Evolutionary conservation across 1,284 basidiomycete species (phyloP).

Genomic region (Phellinidium pouzarii): DNA sequence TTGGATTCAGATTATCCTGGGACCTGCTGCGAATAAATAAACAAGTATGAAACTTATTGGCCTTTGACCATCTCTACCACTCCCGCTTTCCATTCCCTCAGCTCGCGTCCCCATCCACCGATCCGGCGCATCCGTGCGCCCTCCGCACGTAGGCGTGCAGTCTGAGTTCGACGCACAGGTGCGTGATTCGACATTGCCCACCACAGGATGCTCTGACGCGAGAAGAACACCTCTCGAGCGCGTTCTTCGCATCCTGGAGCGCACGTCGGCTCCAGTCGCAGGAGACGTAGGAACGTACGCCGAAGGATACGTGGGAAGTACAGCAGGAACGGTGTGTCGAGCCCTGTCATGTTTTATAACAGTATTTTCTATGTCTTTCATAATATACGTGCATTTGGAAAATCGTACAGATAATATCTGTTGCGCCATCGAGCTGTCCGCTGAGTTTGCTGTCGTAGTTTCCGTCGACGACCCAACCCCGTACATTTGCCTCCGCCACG

Average conservation of each 20-base stretch:
- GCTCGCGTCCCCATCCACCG: conserved; percentile 35
- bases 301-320: conserved; percentile 51
- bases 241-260: conserved; percentile 48
- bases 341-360: too few species aligned
- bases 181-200: conserved; percentile 46
- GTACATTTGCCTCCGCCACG: conserved; percentile 23
- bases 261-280: conserved; percentile 36
- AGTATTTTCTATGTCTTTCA: not conserved
- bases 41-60: not conserved
- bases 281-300: conserved; percentile 45
- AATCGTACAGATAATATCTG: conserved; percentile 54
- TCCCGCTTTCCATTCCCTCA: conserved; percentile 30
- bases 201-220: conserved; percentile 49
- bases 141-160: conserved; percentile 26
- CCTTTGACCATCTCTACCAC: conserved; percentile 28
- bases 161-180: conserved; percentile 23
- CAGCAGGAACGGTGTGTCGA: conserved; percentile 52
- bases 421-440: conserved; percentile 33
- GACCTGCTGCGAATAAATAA: too few species aligned
- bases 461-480: conserved; percentile 50
- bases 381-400: not conserved
- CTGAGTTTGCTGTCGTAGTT: conserved; percentile 30
- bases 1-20: too few species aligned
- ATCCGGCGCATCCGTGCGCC: conserved; percentile 39
- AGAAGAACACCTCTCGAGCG: conserved; percentile 38